Base-by-base conservation (phyloP, 1,139 yeast genomes). In the Taiozyma sp. region DNA sequence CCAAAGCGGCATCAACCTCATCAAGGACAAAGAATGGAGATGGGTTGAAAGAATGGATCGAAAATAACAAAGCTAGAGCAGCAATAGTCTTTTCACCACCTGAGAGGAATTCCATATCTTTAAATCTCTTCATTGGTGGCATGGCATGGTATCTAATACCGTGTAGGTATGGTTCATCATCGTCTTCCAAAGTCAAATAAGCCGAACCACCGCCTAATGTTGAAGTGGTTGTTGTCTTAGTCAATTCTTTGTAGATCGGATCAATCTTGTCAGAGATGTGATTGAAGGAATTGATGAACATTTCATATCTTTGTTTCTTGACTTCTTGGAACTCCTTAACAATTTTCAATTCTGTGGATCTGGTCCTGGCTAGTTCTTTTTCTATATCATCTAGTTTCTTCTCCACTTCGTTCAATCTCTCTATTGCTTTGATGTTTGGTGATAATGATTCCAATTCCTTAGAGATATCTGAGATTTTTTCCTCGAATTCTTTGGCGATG, bases 21-120 rank as follows among this genome's bases (percentile, higher is more conserved):
- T 93, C 99, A 47, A 93, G 74, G 0, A 93, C 96, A 65, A 93
- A 93, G 67, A 93, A 93, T 27, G 99, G 99, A 0, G 97, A 86
- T 1, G 98, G 98, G 51, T 86, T 95, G 70, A 73, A 88, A 0
- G 96, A 85, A 66, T 93, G 97, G 48, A 92, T 82, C 2, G 99
- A 95, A 73, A 93, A 93, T 47, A 93, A 69, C 56, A 93, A 73
- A 0, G 98, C 97, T 58, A 93, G 74, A 0, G 99, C 99, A 1
- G 99, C 99, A 70, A 93, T 87, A 1, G 98, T 89, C 67, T 92
- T 91, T 65, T 93, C 99, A 48, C 99, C 99, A 48, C 99, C 99
- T 0, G 97, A 90, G 14, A 93, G 74, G 54, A 88, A 80, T 53
- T 90, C 96, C 91, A 93, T 92, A 59, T 90, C 97, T 62, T 95